Conservation (phyloP, 2,329 filamentous ascomycete genomes). For the Bipolaris victoriae region DNA sequence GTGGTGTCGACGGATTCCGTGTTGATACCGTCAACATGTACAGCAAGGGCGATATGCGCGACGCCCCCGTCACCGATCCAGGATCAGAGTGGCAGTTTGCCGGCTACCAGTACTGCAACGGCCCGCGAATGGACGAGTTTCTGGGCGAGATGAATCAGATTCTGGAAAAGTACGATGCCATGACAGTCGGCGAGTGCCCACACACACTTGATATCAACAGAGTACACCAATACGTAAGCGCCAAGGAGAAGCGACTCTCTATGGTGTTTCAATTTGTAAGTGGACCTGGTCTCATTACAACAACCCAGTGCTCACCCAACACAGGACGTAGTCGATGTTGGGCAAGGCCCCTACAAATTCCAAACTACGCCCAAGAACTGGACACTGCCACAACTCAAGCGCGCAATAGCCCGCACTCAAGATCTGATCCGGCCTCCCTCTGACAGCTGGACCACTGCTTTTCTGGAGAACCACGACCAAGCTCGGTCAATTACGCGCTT, state of each 20-base stretch:
- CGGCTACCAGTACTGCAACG: constrained; percentile 66
- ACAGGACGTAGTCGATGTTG: constrained; percentile 51
- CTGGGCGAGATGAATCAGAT: constrained; percentile 68
- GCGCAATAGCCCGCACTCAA: constrained; percentile 41
- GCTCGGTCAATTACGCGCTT: constrained; percentile 58
- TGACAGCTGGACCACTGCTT: constrained; percentile 57
- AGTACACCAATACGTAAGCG: constrained; percentile 66
- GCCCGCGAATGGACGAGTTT: constrained; percentile 72
- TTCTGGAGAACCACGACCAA: constrained; percentile 62
- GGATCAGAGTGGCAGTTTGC: constrained; percentile 44
- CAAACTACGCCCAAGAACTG: constrained; percentile 45
- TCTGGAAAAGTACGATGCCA: constrained; percentile 65
- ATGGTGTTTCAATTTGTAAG: constrained; percentile 68
- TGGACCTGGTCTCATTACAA: not conserved
- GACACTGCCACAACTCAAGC: constrained; percentile 40
- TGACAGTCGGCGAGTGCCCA: constrained; percentile 74
- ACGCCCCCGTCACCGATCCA: constrained; percentile 43
- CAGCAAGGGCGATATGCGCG: constrained; percentile 43
- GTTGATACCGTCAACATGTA: constrained; percentile 50
- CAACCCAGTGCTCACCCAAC: not conserved
- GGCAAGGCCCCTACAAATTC: constrained; percentile 47
- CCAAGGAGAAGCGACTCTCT: constrained; percentile 64
- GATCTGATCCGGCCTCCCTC: constrained; percentile 37
- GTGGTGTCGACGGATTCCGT: constrained; percentile 63
- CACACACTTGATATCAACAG: constrained; percentile 63